These are phyloP conservation scores for Lichtheimia corymbifera DNA, from an alignment of 371 early-diverging fungal species.

Conservation along the genomic window DNA sequence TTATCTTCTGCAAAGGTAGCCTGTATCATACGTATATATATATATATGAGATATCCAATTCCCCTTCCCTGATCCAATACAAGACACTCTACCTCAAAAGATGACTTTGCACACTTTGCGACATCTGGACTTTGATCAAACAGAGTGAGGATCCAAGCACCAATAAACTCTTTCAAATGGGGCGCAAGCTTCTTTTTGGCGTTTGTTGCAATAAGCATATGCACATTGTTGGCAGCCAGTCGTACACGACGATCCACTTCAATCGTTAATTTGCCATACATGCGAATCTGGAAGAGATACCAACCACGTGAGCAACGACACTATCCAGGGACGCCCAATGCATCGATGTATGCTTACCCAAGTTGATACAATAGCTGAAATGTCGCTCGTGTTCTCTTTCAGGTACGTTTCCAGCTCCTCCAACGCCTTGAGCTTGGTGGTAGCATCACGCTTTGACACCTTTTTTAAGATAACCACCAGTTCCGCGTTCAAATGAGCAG, in stretches of 20 bases:
- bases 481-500: conserved; percentile 50
- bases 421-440: conserved; percentile 71
- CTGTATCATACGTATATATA: conserved; percentile 34
- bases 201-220: conserved; percentile 50
- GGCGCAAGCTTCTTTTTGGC: conserved; percentile 66
- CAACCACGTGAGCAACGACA: no score
- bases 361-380: conserved; percentile 24
- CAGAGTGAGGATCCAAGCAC: conserved; percentile 64
- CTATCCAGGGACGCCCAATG: no score
- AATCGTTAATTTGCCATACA: conserved; percentile 59
- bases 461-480: conserved; percentile 63
- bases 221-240: conserved; percentile 53
- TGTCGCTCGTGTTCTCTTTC: conserved; percentile 35
- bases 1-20: conserved; percentile 60
- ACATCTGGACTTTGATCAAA: conserved; percentile 66
- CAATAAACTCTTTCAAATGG: conserved; percentile 59
- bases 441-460: conserved; percentile 63
- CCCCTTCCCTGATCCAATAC: neutral
- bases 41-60: no score
- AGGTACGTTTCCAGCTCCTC: conserved; percentile 64
- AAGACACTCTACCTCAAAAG: conserved; percentile 52
- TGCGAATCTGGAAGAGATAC: neutral
- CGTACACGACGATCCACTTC: conserved; percentile 70
- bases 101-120: conserved; percentile 42
- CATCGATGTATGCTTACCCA: conserved; percentile 28